Percentiles rank a stretch among this genome's conserved stretches.
Evolutionary conservation across 2,329 filamentous ascomycete species (phyloP).

Genomic region (Paraphaeosphaeria minitans): DNA sequence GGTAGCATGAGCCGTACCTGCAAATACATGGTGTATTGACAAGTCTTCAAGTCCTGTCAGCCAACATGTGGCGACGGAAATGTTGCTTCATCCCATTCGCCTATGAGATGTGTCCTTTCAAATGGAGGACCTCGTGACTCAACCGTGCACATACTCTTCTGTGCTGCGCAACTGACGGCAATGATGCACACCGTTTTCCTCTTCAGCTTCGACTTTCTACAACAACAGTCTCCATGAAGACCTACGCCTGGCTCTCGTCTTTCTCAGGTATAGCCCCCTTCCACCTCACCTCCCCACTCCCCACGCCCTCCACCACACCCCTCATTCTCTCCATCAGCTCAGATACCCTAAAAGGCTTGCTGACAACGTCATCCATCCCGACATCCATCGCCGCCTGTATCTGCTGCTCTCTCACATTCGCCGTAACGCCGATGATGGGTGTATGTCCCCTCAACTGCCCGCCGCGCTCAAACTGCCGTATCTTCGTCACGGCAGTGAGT

Average conservation of each 20-base stretch:
- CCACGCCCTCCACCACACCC: neutral
- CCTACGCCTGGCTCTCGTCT: neutral
- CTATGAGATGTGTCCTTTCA: too few relatives aligned
- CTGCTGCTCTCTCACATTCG: slow-evolving; percentile 42
- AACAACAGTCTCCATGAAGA: too few relatives aligned
- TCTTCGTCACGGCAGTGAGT: slow-evolving; percentile 29
- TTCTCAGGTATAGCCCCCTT: neutral
- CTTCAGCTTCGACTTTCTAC: too few relatives aligned
- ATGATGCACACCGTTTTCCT: too few relatives aligned
- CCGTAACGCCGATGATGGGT: slow-evolving; percentile 43
- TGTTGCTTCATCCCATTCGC: too few relatives aligned
- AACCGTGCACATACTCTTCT: too few relatives aligned
- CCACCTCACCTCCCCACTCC: neutral
- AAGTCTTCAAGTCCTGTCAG: too few relatives aligned
- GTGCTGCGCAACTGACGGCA: too few relatives aligned
- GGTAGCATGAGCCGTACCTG: too few relatives aligned
- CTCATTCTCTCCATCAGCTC: slow-evolving; percentile 26
- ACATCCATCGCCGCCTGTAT: slow-evolving; percentile 34
- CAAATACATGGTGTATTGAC: too few relatives aligned
- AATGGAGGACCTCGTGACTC: too few relatives aligned
- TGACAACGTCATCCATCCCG: slow-evolving; percentile 62
- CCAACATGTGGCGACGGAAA: too few relatives aligned
- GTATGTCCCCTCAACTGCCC: slow-evolving; percentile 29
- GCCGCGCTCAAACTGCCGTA: slow-evolving; percentile 31
- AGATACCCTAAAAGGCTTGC: slow-evolving; percentile 68